phyloP scores from a whole-genome alignment of 2,329 filamentous ascomycete genomes.

The Raffaelea albimanens region DNA sequence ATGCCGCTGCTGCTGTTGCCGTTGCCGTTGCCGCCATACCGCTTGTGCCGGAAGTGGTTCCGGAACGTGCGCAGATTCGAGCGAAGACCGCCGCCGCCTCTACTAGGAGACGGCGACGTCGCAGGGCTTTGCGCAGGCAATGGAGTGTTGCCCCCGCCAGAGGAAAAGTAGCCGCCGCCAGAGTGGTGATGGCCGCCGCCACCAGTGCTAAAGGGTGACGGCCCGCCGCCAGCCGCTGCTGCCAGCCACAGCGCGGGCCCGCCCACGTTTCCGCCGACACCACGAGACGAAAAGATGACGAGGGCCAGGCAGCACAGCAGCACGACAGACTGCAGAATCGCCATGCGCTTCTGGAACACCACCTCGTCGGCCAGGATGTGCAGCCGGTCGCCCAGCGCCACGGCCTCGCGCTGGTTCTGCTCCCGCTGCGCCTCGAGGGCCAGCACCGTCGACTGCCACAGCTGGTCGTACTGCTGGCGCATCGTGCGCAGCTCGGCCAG shows the following conservation, averaged over 20 bases:
- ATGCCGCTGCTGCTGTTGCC: too few species aligned
- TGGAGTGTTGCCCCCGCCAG: too few species aligned
- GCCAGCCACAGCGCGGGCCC: too few species aligned
- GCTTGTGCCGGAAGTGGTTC: neutral
- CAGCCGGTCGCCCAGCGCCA: slow-evolving; percentile 70
- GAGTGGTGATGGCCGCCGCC: neutral
- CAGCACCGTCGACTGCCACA: slow-evolving; percentile 92
- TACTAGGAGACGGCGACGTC: too few species aligned
- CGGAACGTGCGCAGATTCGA: slow-evolving; percentile 8
- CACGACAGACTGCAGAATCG: slow-evolving; percentile 81
- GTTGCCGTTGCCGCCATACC: too few species aligned
- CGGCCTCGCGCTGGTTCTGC: slow-evolving; percentile 71
- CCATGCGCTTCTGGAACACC: slow-evolving; percentile 79
- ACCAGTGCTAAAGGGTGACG: slow-evolving; percentile 1
- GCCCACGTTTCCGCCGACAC: slow-evolving; percentile 29
- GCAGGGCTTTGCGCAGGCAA: too few species aligned
- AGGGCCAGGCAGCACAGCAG: slow-evolving; percentile 79
- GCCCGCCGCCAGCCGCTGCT: slow-evolving; percentile 12
- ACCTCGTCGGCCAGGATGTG: slow-evolving; percentile 91
- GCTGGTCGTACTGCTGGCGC: slow-evolving; percentile 82
- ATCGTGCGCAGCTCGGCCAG: slow-evolving; percentile 69
- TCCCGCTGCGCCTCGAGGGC: slow-evolving; percentile 84
- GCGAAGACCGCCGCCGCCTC: neutral
- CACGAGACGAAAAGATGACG: slow-evolving; percentile 82
- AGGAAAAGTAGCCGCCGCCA: too few species aligned